phyloP scores from a whole-genome alignment of 2,329 filamentous ascomycete species.

The Fusarium cyanostomum region DNA sequence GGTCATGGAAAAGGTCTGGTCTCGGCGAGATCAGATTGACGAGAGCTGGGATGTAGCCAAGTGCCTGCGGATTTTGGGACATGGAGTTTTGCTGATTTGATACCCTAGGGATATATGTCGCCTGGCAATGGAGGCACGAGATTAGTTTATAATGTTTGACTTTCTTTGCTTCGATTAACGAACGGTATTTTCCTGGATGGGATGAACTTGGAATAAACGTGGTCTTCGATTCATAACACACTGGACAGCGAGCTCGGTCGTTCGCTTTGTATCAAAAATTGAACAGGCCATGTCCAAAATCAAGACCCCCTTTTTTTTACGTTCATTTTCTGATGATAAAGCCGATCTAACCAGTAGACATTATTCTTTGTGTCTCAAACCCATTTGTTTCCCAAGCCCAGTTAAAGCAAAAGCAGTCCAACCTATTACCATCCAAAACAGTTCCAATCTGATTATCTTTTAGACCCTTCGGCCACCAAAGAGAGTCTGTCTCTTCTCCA shows the following conservation, averaged over 20 bases:
- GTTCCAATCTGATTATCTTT: slow-evolving; percentile 15
- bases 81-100: slow-evolving; percentile 53
- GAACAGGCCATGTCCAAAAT: slow-evolving; percentile 18
- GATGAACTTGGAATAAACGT: not conserved
- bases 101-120: slow-evolving; percentile 31
- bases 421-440: slow-evolving; percentile 24
- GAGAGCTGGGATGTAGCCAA: slow-evolving; percentile 56
- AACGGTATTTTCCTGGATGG: not conserved
- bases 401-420: slow-evolving; percentile 21
- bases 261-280: not conserved
- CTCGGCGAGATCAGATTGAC: slow-evolving; percentile 50
- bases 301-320: slow-evolving; percentile 26
- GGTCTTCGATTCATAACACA: not conserved
- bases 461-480: slow-evolving; percentile 41
- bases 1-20: slow-evolving; percentile 60
- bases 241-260: not conserved
- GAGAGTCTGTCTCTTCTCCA: slow-evolving; percentile 56
- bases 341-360: slow-evolving; percentile 45
- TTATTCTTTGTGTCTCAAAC: slow-evolving; percentile 32
- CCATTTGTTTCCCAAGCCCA: slow-evolving; percentile 15
- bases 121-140: not conserved
- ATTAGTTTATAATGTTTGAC: not conserved
- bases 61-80: slow-evolving; percentile 54
- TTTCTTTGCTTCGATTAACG: not conserved
- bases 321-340: slow-evolving; percentile 30